Conservation (phyloP, 371 early-diverging fungal species). For the Saksenaea oblongispora region DNA sequence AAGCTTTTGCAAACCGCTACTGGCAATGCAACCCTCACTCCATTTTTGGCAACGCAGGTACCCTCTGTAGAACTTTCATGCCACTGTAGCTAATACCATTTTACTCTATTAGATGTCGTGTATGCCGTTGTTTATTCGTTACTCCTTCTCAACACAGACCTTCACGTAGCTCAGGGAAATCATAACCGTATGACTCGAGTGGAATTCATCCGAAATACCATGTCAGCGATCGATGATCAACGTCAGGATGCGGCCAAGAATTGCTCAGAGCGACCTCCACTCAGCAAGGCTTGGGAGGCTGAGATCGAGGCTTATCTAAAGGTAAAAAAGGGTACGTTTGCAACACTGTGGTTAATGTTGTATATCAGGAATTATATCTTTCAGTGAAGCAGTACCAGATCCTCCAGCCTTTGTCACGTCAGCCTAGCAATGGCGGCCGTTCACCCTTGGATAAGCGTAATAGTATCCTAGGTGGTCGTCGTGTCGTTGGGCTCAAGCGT, state of each 20-base stretch:
- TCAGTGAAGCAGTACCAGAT: slow-evolving; percentile 79
- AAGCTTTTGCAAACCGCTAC: slow-evolving; percentile 78
- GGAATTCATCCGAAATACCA: slow-evolving; percentile 54
- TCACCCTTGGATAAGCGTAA: slow-evolving; percentile 1
- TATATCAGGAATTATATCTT: slow-evolving; percentile 65
- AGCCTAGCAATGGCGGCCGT: slow-evolving; percentile 3
- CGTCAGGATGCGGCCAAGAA: not conserved
- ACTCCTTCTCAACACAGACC: slow-evolving; percentile 87
- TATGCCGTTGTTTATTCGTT: slow-evolving; percentile 83
- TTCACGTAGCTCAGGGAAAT: slow-evolving; percentile 74
- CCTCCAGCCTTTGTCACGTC: slow-evolving; percentile 54
- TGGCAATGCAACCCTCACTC: slow-evolving; percentile 77
- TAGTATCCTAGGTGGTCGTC: slow-evolving; percentile 17
- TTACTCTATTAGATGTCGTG: slow-evolving; percentile 56
- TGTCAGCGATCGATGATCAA: slow-evolving; percentile 45
- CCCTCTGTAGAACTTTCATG: not conserved
- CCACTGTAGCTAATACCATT: not conserved
- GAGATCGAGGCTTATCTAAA: slow-evolving; percentile 6
- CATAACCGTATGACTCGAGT: slow-evolving; percentile 54
- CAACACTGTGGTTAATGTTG: not conserved
- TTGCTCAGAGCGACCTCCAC: not conserved
- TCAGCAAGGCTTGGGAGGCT: not conserved
- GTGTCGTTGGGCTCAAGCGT: slow-evolving; percentile 32
- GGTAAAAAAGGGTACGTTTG: not conserved
- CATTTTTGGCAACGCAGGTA: slow-evolving; percentile 54